Evolutionary conservation across 2,329 filamentous ascomycete species (phyloP), one percentile per base, ranked within the genome.

Genomic region (Parasarocladium wereldwijsianum): DNA sequence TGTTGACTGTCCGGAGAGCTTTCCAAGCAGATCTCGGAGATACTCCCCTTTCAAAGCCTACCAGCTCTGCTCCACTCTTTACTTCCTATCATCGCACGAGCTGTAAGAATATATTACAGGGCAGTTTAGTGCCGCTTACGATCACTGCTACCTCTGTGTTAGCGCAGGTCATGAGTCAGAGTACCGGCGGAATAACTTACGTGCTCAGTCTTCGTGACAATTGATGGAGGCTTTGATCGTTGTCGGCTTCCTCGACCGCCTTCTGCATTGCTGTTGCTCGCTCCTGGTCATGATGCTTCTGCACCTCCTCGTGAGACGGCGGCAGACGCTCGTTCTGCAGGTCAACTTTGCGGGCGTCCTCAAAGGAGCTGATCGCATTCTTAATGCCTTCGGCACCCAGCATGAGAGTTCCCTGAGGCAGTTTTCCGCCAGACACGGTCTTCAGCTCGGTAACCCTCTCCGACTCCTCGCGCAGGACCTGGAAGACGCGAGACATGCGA

Each of bases 371-470:
- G 45, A 98, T 98, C 19, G 90, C 90, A 47, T 94, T 86, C 66
- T 96, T 98, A 63, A 96, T 94, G 35, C 90, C 90, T 58, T 98
- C 90, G 1, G 90, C 87, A 35, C 90, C 90, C 31, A 96, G 70
- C 90, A 98, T 96, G 37, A 98, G 76, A 5, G 90, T 98, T 34
- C 90, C 90, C 6, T 86, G 85, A 2, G 90, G 90, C 38, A 98
- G 68, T 46, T 86, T 76, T 35, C 90, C 90, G 41, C 90, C 90
- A 37, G 85, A 79, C 25, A 86, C 87, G 26, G 87, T 96, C 71
- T 98, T 98, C 54, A 98, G 73, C 57, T 98, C 90, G 22, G 87
- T 94, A 33, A 98, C 86, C 44, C 80, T 75, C 63, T 98, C 90
- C 2, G 86, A 93, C 57, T 98, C 90, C 58, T 98, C 90, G 46